Evolutionary conservation across 23 red algal species (phyloP).

Genomic region (Gracilaria vermiculophylla): DNA sequence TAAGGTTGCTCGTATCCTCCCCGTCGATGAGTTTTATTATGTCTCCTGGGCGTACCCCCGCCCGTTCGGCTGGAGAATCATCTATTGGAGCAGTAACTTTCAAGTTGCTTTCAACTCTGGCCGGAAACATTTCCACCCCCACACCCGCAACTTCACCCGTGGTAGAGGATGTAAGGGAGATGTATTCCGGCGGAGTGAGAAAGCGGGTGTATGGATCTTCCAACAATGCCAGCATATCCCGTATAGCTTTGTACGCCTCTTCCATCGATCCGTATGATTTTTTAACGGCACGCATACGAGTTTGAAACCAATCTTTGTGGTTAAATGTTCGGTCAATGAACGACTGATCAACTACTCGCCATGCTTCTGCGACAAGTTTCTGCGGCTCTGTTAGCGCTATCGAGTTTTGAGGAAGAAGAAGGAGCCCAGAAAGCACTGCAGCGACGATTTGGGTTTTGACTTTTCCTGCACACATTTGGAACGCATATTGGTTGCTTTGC

Average conservation of each 20-base stretch:
- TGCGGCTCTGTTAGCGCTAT: constrained; percentile 66
- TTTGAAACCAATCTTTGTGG: constrained; percentile 83
- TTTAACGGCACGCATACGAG: constrained; percentile 82
- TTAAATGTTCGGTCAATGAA: constrained; percentile 88
- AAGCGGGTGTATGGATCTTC: constrained; percentile 97
- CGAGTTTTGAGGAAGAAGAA: background rate
- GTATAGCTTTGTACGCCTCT: constrained; percentile 77
- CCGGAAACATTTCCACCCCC: constrained; percentile 80
- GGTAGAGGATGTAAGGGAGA: constrained; percentile 64
- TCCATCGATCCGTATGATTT: constrained; percentile 54
- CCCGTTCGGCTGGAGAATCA: constrained; percentile 74
- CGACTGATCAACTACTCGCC: constrained; percentile 86
- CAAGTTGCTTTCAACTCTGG: constrained; percentile 44
- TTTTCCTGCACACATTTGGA: background rate
- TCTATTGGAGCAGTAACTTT: constrained; percentile 60
- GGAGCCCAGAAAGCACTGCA: constrained; percentile 1
- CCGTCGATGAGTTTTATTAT: constrained; percentile 84
- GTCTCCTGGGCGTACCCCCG: constrained; percentile 72
- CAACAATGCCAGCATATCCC: constrained; percentile 82
- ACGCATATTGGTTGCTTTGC: background rate
- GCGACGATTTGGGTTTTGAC: background rate
- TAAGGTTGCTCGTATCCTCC: constrained; percentile 62
- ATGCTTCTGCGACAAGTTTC: constrained; percentile 90
- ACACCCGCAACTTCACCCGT: constrained; percentile 82
- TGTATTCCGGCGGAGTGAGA: constrained; percentile 81